Base-by-base conservation (phyloP, 2,329 filamentous ascomycete species). In the Hypomyces perniciosus region DNA sequence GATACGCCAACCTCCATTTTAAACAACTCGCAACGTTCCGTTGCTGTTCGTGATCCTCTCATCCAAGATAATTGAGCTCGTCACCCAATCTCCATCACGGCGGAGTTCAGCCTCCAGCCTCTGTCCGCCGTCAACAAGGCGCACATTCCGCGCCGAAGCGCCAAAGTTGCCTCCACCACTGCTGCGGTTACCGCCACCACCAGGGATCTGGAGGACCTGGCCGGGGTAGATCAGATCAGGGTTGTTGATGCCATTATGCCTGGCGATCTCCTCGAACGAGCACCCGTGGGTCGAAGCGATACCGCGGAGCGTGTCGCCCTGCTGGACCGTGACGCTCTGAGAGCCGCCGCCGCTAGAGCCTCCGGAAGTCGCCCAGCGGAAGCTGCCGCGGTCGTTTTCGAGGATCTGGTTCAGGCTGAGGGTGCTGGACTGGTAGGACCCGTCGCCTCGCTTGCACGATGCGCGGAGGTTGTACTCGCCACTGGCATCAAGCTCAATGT, bases 181-280 rank as follows among this genome's bases (percentile, higher is more conserved):
- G 30, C 20, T 45, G 41, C n/a, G 38, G 2, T 58, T 20, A 44
- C 58, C 54, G 29, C 55, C 57, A 2, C 59, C 58, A 5, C 62
- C 61, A 7, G 70, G 69, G 0, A 73, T 51, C 48, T 65, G 59
- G 2, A 73, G 62, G 2, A 61, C 62, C 59, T 73, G 71, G 2
- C 71, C 71, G 0, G 71, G 70, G 52, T 70, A 70, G 53, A 73
- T 73, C 59, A 71, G 52, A 40, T 73, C 70, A 5, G 70, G 67
- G 57, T 73, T 72, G 49, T 56, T 40, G 50, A 73, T 68, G 55
- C 62, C 62, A 56, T 73, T 73, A 33, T 60, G 61, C 20, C 66
- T 58, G 8, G 68, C 69, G 35, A 73, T 64, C 27, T 72, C 70
- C 33, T 73, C 67, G 34, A 64, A 72, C 12, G 60, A 62, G 44